A percentile compares a stretch with the other conserved stretches of the same genome.
These are phyloP conservation scores for Inga leiocalycina DNA, from an alignment of 306 rosid genomes.

Conservation along the genomic window DNA sequence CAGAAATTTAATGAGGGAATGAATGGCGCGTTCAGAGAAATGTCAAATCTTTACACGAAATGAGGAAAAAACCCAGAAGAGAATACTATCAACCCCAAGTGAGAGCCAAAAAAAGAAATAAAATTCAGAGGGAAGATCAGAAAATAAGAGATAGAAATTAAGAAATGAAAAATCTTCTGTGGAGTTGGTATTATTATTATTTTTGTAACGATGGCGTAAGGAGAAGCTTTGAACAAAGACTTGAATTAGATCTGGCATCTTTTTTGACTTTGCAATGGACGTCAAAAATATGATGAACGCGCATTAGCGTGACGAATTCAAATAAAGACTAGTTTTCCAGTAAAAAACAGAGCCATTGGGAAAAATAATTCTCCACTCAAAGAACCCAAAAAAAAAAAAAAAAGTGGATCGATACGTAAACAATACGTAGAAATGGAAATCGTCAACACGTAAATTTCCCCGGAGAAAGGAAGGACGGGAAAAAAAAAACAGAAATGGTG, in stretches of 20 bases:
- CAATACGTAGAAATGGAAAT: neutral
- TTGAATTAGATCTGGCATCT: constrained; percentile 53
- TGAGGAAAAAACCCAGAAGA: constrained; percentile 16
- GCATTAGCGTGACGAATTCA: constrained; percentile 38
- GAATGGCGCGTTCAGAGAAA: constrained; percentile 7
- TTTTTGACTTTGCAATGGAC: constrained; percentile 29
- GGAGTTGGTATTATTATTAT: constrained; percentile 10
- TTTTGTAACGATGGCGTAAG: constrained; percentile 3
- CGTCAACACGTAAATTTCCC: neutral
- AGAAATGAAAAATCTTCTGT: constrained; percentile 7
- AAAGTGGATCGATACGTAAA: too few species aligned
- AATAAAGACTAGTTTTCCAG: constrained; percentile 20
- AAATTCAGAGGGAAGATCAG: constrained; percentile 23
- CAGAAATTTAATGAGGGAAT: constrained; percentile 15
- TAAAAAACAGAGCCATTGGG: neutral
- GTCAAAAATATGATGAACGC: constrained; percentile 32
- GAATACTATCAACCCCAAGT: constrained; percentile 6
- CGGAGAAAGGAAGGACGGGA: neutral
- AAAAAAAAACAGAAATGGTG: neutral
- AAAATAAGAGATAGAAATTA: neutral
- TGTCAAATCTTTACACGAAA: constrained; percentile 30
- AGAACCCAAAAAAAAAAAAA: neutral
- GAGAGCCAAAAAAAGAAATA: constrained; percentile 19
- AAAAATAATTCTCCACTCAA: neutral
- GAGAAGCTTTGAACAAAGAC: constrained; percentile 43